These are phyloP conservation scores for Aristolochia californica DNA, from an alignment of 164 flowering plant genomes.

Conservation along the genomic window DNA sequence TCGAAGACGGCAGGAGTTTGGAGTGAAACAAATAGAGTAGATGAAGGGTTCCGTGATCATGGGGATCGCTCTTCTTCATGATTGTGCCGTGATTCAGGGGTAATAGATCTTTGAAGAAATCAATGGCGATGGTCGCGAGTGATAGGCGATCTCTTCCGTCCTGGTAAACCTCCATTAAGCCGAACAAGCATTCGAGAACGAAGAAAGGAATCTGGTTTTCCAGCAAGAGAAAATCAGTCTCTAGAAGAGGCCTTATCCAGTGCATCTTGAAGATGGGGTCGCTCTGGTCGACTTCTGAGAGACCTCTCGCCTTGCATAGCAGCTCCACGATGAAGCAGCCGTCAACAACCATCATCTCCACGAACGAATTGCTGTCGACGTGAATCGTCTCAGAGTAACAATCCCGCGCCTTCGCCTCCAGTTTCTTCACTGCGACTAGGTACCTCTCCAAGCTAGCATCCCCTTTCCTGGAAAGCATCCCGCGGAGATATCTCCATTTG, in stretches of 20 bases:
- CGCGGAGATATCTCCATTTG: slow-evolving; percentile 3
- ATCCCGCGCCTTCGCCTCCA: neutral
- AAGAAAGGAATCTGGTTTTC: slow-evolving; percentile 9
- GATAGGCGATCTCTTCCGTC: neutral
- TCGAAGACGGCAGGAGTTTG: neutral
- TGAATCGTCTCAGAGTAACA: neutral
- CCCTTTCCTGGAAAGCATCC: neutral
- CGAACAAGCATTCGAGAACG: neutral
- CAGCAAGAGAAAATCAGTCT: neutral
- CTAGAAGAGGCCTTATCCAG: neutral
- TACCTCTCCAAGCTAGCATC: neutral
- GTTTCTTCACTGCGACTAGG: neutral
- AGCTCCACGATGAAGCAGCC: slow-evolving; percentile 5
- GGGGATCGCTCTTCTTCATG: neutral
- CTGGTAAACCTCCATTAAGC: neutral
- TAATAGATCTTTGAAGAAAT: neutral
- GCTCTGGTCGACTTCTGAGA: neutral
- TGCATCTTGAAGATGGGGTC: neutral
- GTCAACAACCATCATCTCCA: slow-evolving; percentile 8
- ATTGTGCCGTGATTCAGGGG: neutral
- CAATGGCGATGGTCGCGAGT: neutral
- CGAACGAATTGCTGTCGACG: neutral
- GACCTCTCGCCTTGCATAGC: neutral
- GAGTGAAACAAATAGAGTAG: slow-evolving; percentile 4
- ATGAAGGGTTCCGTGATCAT: neutral